Percentiles rank a stretch among this genome's conserved stretches.
phyloP scores from a whole-genome alignment of 768 basidiomycete genomes.

The Suillus fuscotomentosus region DNA sequence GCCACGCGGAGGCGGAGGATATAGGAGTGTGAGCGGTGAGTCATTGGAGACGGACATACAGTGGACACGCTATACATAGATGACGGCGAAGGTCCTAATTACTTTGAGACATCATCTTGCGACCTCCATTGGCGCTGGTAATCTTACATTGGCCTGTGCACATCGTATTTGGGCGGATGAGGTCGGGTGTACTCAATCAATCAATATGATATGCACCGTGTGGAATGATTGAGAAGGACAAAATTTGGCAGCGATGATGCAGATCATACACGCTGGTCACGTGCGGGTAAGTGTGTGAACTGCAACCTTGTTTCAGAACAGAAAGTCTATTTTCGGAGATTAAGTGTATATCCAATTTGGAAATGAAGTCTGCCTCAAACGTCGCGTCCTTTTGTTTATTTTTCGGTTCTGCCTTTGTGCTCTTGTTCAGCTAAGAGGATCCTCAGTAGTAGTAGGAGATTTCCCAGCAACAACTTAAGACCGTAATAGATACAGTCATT shows the following conservation, averaged over 20 bases:
- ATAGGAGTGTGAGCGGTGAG: not conserved
- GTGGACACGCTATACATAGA: not conserved
- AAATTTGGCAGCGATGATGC: too few relatives aligned
- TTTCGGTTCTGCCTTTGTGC: not conserved
- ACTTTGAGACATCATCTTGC: too few relatives aligned
- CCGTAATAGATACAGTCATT: not conserved
- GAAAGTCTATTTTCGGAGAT: not conserved
- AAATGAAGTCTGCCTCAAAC: not conserved
- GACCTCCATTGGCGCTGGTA: too few relatives aligned
- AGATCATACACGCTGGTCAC: too few relatives aligned
- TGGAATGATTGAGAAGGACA: too few relatives aligned
- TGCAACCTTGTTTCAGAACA: not conserved
- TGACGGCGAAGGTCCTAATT: too few relatives aligned
- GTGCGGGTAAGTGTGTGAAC: too few relatives aligned
- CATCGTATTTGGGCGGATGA: too few relatives aligned
- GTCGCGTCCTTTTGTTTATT: not conserved
- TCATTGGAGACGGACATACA: not conserved
- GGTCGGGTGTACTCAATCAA: too few relatives aligned
- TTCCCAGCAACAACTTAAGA: not conserved
- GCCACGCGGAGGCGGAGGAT: not conserved
- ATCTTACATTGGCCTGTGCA: too few relatives aligned
- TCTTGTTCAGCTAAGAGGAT: not conserved
- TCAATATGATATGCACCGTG: too few relatives aligned
- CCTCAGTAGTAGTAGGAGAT: not conserved
- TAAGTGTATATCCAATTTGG: not conserved